Evolutionary conservation across 768 basidiomycete genomes (phyloP).

Genomic region (Agrocybe praecox): DNA sequence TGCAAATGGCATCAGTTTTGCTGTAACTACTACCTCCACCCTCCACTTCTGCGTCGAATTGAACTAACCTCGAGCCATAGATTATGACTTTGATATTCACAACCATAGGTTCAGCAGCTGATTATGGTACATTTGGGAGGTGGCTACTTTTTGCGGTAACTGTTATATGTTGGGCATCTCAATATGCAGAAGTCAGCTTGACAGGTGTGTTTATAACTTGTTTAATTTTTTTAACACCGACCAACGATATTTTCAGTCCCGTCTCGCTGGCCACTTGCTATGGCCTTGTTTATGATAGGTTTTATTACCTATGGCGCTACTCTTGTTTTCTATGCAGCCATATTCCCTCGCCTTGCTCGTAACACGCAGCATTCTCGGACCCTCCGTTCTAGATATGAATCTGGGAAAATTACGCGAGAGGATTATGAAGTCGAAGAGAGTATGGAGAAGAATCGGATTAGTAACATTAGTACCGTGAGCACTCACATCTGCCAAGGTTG

Average conservation of each 20-base stretch:
- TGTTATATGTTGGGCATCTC: constrained; percentile 77
- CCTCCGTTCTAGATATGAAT: constrained; percentile 57
- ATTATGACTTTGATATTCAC: constrained; percentile 84
- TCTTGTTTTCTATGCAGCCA: constrained; percentile 77
- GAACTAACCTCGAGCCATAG: constrained; percentile 26
- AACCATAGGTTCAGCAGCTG: constrained; percentile 73
- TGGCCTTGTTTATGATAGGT: constrained; percentile 79
- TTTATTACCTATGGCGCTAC: constrained; percentile 83
- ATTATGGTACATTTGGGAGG: constrained; percentile 75
- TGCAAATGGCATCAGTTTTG: constrained; percentile 77
- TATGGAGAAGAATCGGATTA: constrained; percentile 82
- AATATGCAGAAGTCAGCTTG: constrained; percentile 76
- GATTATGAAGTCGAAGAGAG: constrained; percentile 77
- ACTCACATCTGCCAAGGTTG: neutral
- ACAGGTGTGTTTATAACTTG: constrained; percentile 48
- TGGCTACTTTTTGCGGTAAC: constrained; percentile 78
- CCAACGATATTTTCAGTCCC: constrained; percentile 42
- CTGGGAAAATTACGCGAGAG: constrained; percentile 58
- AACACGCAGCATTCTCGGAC: constrained; percentile 68
- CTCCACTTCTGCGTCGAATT: neutral
- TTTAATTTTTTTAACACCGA: neutral
- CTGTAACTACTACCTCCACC: constrained; percentile 37
- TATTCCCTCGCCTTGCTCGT: constrained; percentile 80
- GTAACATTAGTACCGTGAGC: constrained; percentile 79
- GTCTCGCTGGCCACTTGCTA: constrained; percentile 71